Evolutionary conservation across 2,329 filamentous ascomycete species (phyloP).

Genomic region (Metarhizium robertsii): DNA sequence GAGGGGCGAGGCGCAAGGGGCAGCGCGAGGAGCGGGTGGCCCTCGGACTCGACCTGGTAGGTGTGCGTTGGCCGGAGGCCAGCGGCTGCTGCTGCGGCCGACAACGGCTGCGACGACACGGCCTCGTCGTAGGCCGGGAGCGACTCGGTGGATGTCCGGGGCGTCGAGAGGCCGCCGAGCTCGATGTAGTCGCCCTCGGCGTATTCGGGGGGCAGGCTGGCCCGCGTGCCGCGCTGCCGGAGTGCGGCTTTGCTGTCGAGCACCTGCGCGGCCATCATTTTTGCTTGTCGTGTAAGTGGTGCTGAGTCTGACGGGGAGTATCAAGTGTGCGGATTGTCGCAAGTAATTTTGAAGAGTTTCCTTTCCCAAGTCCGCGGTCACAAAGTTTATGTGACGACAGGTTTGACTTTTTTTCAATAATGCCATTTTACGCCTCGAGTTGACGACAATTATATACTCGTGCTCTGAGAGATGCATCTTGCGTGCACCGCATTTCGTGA

Average conservation of each 20-base stretch:
- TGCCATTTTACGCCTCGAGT: background rate
- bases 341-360: background rate
- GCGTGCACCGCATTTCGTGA: background rate
- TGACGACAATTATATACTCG: background rate
- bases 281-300: background rate
- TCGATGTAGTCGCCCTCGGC: slow-evolving; percentile 14
- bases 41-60: slow-evolving; percentile 39
- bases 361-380: too few relatives aligned
- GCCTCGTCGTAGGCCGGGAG: slow-evolving; percentile 16
- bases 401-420: background rate
- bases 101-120: slow-evolving; percentile 3
- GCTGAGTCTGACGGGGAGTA: too few relatives aligned
- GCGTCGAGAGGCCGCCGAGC: slow-evolving; percentile 14
- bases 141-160: slow-evolving; percentile 9
- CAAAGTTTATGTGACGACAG: too few relatives aligned
- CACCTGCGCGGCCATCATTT: slow-evolving; percentile 10
- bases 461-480: background rate
- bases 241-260: slow-evolving; percentile 1
- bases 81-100: slow-evolving; percentile 7
- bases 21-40: slow-evolving; percentile 32
- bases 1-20: slow-evolving; percentile 27
- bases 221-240: slow-evolving; percentile 6
- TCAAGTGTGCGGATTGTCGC: background rate
- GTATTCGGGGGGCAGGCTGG: slow-evolving; percentile 20
- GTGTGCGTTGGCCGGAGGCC: slow-evolving; percentile 32